Evolutionary conservation across 2,329 filamentous ascomycete genomes (phyloP).

Genomic region (Cladosporium velox): DNA sequence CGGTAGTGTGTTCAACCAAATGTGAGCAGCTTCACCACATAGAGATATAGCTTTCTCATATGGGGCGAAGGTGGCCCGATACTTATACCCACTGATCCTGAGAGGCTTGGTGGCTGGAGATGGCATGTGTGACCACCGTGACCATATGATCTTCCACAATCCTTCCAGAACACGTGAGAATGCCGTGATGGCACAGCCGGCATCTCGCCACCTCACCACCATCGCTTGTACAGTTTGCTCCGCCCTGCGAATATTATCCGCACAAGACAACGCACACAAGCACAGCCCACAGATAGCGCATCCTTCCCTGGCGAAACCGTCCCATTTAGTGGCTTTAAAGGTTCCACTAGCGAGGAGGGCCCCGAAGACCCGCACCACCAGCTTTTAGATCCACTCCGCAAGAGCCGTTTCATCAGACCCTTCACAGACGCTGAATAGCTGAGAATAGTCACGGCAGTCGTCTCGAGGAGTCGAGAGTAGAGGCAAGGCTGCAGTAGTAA

Average conservation of each 20-base stretch:
- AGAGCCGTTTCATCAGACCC: slow-evolving; percentile 12
- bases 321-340: not conserved
- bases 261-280: slow-evolving; percentile 3
- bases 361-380: not conserved
- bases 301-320: not conserved
- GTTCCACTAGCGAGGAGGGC: not conserved
- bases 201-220: not conserved
- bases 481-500: not conserved
- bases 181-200: not conserved
- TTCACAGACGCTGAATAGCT: not conserved
- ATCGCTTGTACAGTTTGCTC: not conserved
- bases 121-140: not conserved
- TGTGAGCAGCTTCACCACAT: not conserved
- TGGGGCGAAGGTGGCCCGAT: not conserved
- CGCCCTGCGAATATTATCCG: not conserved
- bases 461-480: not conserved
- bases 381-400: not conserved
- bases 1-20: not conserved
- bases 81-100: not conserved
- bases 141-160: slow-evolving; percentile 5
- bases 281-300: slow-evolving; percentile 7
- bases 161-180: not conserved
- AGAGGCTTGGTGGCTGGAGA: not conserved
- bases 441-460: not conserved
- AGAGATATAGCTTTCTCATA: not conserved